Evolutionary conservation across 2,329 filamentous ascomycete genomes (phyloP).

Genomic region (Amauroascus niger): DNA sequence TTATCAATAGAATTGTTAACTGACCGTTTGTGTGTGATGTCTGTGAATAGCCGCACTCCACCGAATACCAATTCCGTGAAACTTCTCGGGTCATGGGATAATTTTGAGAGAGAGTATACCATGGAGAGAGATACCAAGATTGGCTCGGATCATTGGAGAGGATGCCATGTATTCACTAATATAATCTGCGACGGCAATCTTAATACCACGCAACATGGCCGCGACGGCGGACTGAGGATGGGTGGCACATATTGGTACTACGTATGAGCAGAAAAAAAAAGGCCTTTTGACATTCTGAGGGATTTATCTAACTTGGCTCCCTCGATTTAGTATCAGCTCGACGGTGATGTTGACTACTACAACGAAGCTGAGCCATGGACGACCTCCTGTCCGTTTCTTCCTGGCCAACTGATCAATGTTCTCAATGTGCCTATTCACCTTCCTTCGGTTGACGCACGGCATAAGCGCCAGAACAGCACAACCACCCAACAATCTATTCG

Average conservation of each 20-base stretch:
- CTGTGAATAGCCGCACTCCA: conserved; percentile 26
- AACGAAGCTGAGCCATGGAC: conserved; percentile 65
- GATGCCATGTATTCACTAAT: conserved; percentile 76
- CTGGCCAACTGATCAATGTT: conserved; percentile 78
- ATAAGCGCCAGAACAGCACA: conserved; percentile 54
- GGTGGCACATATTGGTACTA: conserved; percentile 94
- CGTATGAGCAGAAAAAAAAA: conserved; percentile 53
- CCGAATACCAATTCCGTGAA: conserved; percentile 52
- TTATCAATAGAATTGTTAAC: conserved; percentile 9
- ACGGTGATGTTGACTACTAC: conserved; percentile 66
- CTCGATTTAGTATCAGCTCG: conserved; percentile 61
- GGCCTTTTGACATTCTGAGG: background rate
- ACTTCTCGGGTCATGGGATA: conserved; percentile 90
- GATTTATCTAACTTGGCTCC: background rate
- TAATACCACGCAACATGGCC: conserved; percentile 43
- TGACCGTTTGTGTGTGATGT: conserved; percentile 17
- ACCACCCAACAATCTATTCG: conserved; percentile 48
- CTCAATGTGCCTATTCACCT: conserved; percentile 67
- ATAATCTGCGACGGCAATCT: conserved; percentile 70
- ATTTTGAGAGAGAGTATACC: conserved; percentile 66
- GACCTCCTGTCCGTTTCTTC: conserved; percentile 71
- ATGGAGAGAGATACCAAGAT: conserved; percentile 73
- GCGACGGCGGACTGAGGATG: conserved; percentile 79
- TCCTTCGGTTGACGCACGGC: conserved; percentile 36
- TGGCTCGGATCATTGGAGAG: conserved; percentile 69